Base-by-base conservation (phyloP, 805 yeast genomes). In the Metschnikowia anglica region DNA sequence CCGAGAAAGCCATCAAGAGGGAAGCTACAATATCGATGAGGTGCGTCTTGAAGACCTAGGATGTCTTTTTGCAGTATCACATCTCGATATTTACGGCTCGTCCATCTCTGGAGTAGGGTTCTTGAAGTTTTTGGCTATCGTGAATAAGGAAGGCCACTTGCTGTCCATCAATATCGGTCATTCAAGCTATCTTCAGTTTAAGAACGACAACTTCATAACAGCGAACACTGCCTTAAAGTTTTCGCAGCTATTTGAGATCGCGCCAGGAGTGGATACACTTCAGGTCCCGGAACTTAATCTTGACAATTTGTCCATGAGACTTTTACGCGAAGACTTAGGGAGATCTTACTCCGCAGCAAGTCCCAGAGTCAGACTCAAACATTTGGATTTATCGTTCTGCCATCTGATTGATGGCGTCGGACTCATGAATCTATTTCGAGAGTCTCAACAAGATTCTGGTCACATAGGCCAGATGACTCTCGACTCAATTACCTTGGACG, bases 381-480 rank as follows among this genome's bases (percentile, higher is more conserved):
- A 50, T 2, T 43, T 69, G 13, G 74, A 70, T 46, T 41, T 70
- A n/a, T 67, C 73, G 41, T 68, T 64, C 35, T 61, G 68, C 39
- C 46, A 36, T 8, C 54, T 46, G 36, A 54, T 70, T 2, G 66
- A 62, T 38, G 76, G 76, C 1, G 60, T 63, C n/a, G 72, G 73
- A 1, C 49, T 70, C 9, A 59, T 70, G 40, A 59, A 56, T 31
- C 49, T 69, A 11, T 56, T 68, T 25, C 52, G 36, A 19, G 30
- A 34, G 37, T 38, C 41, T 16, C 33, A 28, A 21, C 38, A 21
- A 23, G 43, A 46, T 13, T 45, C 43, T 3, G 37, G 37, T 17
- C 37, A 21, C 4, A 4, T 21, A n/a, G 41, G 2, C 33, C 45
- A 30, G n/a, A 25, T 51, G n/a, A 17, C n/a, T 8, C 34, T 67